Conservation (phyloP, 2,329 filamentous ascomycete genomes). For the Leptodontidium sp. region DNA sequence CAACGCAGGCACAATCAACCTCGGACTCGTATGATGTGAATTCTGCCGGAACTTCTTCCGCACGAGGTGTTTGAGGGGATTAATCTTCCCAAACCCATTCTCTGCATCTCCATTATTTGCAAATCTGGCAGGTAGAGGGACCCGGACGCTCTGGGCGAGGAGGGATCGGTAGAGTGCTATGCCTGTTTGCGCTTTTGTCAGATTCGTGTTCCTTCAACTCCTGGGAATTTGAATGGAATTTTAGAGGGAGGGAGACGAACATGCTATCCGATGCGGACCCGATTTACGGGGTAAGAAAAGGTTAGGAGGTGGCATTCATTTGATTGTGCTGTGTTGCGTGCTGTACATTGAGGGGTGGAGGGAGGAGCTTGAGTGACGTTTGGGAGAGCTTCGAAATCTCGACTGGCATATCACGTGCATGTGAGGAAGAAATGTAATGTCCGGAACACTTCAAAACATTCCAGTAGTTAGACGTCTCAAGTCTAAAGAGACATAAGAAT, state of each 20-base stretch:
- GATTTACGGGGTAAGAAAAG: conserved; percentile 55
- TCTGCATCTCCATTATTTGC: neutral
- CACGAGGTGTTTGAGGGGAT: conserved; percentile 64
- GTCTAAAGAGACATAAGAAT: no score
- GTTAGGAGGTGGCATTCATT: conserved; percentile 55
- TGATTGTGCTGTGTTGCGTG: conserved; percentile 22
- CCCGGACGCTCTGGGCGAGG: conserved; percentile 61
- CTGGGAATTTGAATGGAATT: neutral
- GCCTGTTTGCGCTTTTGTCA: conserved; percentile 51
- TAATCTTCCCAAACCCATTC: conserved; percentile 33
- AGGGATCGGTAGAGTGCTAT: conserved; percentile 78
- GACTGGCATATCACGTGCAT: neutral
- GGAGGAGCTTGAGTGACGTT: neutral
- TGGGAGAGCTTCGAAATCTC: neutral
- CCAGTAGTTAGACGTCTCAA: neutral
- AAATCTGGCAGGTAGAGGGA: conserved; percentile 61
- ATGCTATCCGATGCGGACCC: conserved; percentile 60
- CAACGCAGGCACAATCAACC: conserved; percentile 69
- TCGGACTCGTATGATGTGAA: conserved; percentile 62
- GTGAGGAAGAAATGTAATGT: neutral
- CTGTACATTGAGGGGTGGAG: neutral
- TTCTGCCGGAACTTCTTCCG: conserved; percentile 70
- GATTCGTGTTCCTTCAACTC: neutral
- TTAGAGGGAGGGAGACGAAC: conserved; percentile 44
- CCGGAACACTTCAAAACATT: neutral